Evolutionary conservation across 768 basidiomycete genomes (phyloP).

Genomic region (Mycena kentingensis): DNA sequence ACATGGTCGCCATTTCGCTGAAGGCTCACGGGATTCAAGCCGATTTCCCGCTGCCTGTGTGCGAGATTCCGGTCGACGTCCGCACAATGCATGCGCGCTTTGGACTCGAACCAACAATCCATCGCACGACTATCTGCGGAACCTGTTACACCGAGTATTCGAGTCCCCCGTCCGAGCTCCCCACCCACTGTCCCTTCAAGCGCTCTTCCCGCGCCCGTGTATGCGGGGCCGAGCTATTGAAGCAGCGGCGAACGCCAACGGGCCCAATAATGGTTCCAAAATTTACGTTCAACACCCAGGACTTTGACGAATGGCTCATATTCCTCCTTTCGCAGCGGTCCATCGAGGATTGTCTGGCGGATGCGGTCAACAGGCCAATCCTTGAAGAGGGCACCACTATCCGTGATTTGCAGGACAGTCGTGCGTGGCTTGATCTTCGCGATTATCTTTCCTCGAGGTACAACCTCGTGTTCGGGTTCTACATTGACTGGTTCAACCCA

Average conservation of each 20-base stretch:
- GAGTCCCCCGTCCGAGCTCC: background rate
- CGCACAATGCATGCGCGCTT: slow-evolving; percentile 1
- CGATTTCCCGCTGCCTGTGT: background rate
- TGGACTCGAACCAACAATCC: slow-evolving; percentile 6
- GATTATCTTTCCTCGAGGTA: background rate
- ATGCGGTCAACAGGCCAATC: slow-evolving; percentile 2
- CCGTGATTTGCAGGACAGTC: slow-evolving; percentile 15
- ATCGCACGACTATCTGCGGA: slow-evolving; percentile 4
- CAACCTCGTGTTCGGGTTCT: background rate
- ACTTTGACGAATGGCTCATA: slow-evolving; percentile 7
- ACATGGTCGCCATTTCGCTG: background rate
- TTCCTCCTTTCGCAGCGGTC: slow-evolving; percentile 11
- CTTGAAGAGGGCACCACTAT: slow-evolving; percentile 10
- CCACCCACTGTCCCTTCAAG: slow-evolving; percentile 6
- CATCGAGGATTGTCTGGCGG: slow-evolving; percentile 8
- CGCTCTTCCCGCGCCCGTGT: background rate
- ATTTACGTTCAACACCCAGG: slow-evolving; percentile 5
- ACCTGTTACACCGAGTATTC: slow-evolving; percentile 6
- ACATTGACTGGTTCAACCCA: slow-evolving; percentile 23
- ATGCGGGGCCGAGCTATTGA: slow-evolving; percentile 6
- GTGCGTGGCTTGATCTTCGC: slow-evolving; percentile 9
- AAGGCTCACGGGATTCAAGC: background rate
- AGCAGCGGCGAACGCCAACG: background rate
- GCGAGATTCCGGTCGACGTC: slow-evolving; percentile 5
- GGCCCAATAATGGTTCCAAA: background rate